phyloP scores from a whole-genome alignment of 768 basidiomycete genomes.

The Candolleomyces eurysporus region DNA sequence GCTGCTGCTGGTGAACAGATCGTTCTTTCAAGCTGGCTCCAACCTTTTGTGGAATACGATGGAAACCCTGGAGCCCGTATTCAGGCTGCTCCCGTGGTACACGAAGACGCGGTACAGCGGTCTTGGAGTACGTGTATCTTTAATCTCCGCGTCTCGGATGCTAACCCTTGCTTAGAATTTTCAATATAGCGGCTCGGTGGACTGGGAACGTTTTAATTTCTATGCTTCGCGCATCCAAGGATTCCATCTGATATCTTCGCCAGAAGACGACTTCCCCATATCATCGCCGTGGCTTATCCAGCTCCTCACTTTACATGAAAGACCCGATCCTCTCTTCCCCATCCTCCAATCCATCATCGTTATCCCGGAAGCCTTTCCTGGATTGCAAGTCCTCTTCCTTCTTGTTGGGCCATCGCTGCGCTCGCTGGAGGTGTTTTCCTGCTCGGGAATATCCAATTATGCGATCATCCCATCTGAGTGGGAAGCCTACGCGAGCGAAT shows the following conservation, averaged over 20 bases:
- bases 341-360: not conserved
- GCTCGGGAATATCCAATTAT: no score
- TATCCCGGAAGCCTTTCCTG: not conserved
- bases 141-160: not conserved
- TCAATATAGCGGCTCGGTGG: not conserved
- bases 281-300: not conserved
- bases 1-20: not conserved
- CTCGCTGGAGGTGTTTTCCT: not conserved
- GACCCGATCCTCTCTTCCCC: not conserved
- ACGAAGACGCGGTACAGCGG: not conserved
- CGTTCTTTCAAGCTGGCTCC: not conserved
- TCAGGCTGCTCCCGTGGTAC: constrained; percentile 2
- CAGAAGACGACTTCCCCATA: not conserved
- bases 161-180: not conserved
- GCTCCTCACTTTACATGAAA: not conserved
- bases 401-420: not conserved
- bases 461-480: not conserved
- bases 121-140: not conserved
- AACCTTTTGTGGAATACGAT: not conserved
- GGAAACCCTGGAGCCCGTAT: not conserved
- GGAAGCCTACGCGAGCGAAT: not conserved
- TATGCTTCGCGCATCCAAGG: not conserved
- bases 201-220: not conserved
- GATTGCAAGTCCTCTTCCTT: not conserved
- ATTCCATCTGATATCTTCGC: not conserved